Percentiles rank a stretch among this genome's conserved stretches.
phyloP scores from a whole-genome alignment of 768 basidiomycete genomes.

The Mycena amicta region DNA sequence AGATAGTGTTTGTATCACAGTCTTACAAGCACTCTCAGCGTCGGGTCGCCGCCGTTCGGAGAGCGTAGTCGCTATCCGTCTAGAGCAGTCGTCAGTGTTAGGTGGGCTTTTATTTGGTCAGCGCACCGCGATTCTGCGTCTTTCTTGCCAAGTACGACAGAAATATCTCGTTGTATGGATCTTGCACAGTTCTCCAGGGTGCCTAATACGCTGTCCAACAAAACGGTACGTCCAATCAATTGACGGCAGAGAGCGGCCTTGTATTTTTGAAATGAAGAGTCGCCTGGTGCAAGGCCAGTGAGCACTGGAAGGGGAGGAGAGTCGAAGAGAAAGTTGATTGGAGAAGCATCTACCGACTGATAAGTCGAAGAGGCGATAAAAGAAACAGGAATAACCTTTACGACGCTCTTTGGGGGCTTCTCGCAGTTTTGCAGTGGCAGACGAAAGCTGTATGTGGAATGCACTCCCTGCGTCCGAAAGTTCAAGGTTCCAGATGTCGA shows the following conservation, averaged over 20 bases:
- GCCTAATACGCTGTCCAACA: conserved; percentile 59
- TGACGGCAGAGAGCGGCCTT: conserved; percentile 61
- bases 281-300: conserved; percentile 37
- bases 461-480: conserved; percentile 46
- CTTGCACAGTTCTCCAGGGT: conserved; percentile 62
- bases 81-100: conserved; percentile 24
- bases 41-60: conserved; percentile 50
- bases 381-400: conserved; percentile 27
- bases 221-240: conserved; percentile 63
- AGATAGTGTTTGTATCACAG: conserved; percentile 43
- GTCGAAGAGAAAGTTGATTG: conserved; percentile 59
- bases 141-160: conserved; percentile 42
- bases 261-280: conserved; percentile 62
- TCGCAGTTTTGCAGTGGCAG: conserved; percentile 38
- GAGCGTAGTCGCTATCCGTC: conserved; percentile 46
- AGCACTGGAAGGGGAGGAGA: conserved; percentile 50
- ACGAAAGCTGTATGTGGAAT: conserved; percentile 47
- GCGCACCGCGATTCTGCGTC: conserved; percentile 49
- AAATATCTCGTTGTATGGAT: conserved; percentile 62
- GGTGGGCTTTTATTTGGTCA: background rate
- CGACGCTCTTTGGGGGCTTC: conserved; percentile 28
- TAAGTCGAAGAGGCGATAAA: conserved; percentile 1
- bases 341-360: conserved; percentile 47
- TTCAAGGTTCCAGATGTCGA: conserved; percentile 58
- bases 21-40: conserved; percentile 49